These are phyloP conservation scores for Hanseniaspora thailandica DNA, from an alignment of 805 yeast genomes.

Conservation along the genomic window DNA sequence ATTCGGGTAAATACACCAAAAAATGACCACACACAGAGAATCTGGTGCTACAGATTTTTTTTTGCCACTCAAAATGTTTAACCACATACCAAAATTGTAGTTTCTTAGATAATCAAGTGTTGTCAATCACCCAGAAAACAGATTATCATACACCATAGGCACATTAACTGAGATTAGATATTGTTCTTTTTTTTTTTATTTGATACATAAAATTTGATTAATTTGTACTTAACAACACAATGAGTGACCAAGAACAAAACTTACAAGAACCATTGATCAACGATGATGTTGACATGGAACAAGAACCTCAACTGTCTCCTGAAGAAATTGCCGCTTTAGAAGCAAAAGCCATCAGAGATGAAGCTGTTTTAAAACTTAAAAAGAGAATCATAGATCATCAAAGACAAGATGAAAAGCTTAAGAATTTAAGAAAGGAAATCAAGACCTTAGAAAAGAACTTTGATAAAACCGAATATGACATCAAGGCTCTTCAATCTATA, in stretches of 20 bases:
- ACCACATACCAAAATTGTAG: too few relatives aligned
- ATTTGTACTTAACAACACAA: not conserved
- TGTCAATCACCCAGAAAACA: too few relatives aligned
- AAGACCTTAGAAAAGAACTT: constrained; percentile 72
- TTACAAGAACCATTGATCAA: constrained; percentile 16
- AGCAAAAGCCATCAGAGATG: constrained; percentile 51
- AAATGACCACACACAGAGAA: not conserved
- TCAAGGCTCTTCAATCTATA: constrained; percentile 90
- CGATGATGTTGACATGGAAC: constrained; percentile 24
- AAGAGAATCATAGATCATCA: constrained; percentile 83
- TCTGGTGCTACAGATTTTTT: too few relatives aligned
- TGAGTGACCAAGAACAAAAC: constrained; percentile 15
- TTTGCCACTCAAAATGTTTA: not conserved
- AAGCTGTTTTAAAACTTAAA: constrained; percentile 67
- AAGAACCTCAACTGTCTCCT: constrained; percentile 16
- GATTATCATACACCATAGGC: not conserved
- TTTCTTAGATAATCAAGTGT: too few relatives aligned
- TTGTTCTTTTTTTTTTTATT: not conserved
- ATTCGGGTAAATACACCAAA: not conserved
- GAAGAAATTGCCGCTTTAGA: constrained; percentile 36
- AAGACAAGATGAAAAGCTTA: constrained; percentile 84
- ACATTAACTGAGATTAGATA: too few relatives aligned
- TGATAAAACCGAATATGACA: constrained; percentile 91
- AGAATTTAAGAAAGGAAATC: constrained; percentile 69
- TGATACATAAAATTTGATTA: not conserved